These are phyloP conservation scores for Solanum pinnatisectum DNA, from an alignment of 257 asterid species.

Conservation along the genomic window DNA sequence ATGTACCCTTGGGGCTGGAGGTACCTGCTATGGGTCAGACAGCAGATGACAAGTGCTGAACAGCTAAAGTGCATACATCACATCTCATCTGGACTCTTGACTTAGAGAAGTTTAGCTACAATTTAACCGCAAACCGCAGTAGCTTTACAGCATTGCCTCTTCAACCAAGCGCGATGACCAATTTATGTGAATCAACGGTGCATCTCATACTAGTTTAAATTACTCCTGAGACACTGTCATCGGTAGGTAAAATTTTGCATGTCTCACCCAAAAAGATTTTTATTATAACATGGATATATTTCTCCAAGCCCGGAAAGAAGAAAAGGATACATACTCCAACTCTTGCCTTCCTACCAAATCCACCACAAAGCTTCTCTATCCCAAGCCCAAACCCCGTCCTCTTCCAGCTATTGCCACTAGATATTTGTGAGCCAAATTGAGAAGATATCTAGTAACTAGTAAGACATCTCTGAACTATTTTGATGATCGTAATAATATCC, in stretches of 20 bases:
- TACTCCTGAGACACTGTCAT: neutral
- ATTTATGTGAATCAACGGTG: neutral
- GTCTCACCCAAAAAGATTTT: neutral
- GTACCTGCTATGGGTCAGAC: neutral
- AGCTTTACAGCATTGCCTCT: neutral
- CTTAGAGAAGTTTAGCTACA: neutral
- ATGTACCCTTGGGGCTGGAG: neutral
- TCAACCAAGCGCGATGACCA: neutral
- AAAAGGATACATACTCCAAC: neutral
- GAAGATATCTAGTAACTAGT: neutral
- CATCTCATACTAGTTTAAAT: neutral
- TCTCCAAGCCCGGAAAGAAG: neutral
- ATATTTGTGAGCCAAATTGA: neutral
- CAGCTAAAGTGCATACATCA: neutral
- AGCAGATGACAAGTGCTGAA: neutral
- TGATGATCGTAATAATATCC: neutral
- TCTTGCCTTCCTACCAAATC: neutral
- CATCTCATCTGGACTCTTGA: neutral
- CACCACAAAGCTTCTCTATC: neutral
- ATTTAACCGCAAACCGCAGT: neutral
- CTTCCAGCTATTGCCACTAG: neutral
- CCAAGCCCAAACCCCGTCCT: neutral
- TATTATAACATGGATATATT: neutral
- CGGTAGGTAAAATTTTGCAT: neutral
- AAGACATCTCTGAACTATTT: neutral